Evolutionary conservation across 139 green algal species (phyloP).

Genomic region (Dunaliella primolecta): DNA sequence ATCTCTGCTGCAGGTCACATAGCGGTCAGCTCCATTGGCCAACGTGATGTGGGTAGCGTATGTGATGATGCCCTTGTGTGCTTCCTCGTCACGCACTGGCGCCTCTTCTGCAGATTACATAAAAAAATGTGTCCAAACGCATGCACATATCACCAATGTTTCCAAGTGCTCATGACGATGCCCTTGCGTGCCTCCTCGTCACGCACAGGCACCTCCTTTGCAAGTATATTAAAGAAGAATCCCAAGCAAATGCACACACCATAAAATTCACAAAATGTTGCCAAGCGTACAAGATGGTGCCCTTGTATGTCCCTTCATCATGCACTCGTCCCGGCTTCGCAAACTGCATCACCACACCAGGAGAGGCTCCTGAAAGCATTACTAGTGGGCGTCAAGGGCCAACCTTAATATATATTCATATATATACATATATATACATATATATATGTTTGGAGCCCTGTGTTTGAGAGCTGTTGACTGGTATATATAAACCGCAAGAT

Average conservation of each 20-base stretch:
- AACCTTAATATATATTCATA: neutral
- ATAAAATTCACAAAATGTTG: no score
- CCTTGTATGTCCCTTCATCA: neutral
- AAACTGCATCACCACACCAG: no score
- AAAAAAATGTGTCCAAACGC: neutral
- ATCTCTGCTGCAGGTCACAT: conserved; percentile 53
- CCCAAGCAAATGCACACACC: neutral
- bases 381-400: no score
- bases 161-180: no score
- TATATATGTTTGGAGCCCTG: no score
- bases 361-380: no score
- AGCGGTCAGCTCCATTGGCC: conserved; percentile 43
- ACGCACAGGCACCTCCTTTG: neutral
- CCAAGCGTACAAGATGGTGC: neutral
- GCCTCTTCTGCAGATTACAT: neutral
- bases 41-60: conserved; percentile 31
- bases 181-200: conserved; percentile 33
- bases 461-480: no score
- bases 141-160: neutral
- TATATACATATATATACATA: neutral
- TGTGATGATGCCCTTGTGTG: conserved; percentile 45
- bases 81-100: conserved; percentile 5
- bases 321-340: neutral
- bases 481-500: no score
- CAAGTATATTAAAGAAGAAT: neutral